These are phyloP conservation scores for Eimeria maxima DNA, from an alignment of 169 alveolate species.

Conservation along the genomic window DNA sequence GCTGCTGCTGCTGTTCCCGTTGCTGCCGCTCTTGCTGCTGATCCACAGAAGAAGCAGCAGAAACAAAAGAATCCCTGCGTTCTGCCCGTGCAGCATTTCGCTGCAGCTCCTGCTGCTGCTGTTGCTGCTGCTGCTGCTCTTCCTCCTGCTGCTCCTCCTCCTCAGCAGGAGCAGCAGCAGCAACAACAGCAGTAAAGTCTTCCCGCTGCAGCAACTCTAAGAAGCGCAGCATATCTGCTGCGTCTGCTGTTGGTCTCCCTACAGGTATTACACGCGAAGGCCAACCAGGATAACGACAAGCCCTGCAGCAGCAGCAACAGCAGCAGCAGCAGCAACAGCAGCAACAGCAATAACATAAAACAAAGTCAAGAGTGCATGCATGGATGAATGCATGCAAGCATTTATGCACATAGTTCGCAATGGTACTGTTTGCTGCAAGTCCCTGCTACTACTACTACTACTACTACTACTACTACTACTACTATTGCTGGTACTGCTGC, in stretches of 20 bases:
- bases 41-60: neutral
- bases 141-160: neutral
- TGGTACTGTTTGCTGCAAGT: too few relatives aligned
- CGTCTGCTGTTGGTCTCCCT: constrained; percentile 54
- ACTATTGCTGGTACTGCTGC: neutral
- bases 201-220: constrained; percentile 9
- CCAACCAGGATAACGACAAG: constrained; percentile 34
- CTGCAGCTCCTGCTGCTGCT: constrained; percentile 17
- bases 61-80: too few relatives aligned
- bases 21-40: constrained; percentile 2
- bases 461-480: too few relatives aligned
- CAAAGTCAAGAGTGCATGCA: neutral
- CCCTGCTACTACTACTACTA: too few relatives aligned
- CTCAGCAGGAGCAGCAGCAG: constrained; percentile 19
- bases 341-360: neutral
- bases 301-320: constrained; percentile 43
- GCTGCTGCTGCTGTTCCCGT: neutral
- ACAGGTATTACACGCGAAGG: constrained; percentile 35
- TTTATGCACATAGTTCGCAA: neutral
- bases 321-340: constrained; percentile 11
- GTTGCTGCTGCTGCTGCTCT: constrained; percentile 19
- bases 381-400: neutral
- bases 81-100: neutral
- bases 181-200: too few relatives aligned
- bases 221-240: constrained; percentile 13